Base-by-base conservation (phyloP, 1,139 yeast genomes). In the Sugiyamaella neomexicana region DNA sequence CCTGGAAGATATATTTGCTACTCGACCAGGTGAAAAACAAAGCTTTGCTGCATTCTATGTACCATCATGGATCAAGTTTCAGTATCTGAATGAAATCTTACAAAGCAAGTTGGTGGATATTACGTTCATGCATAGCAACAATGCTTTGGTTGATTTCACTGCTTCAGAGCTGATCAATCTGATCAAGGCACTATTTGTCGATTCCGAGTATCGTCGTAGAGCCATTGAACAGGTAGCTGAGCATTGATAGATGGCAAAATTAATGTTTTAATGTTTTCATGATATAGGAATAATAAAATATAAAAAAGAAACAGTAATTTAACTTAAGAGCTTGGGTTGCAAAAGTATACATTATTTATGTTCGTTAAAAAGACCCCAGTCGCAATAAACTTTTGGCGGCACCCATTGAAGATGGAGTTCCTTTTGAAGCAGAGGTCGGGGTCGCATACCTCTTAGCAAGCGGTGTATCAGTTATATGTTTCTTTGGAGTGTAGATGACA, bases 111-210 rank as follows among this genome's bases (percentile, higher is more conserved):
- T 90, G 67, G 82, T 78, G 36, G 86, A 83, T 43, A 89, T 90
- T 48, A 78, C 85, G 77, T 86, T 81, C 31, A 68, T 81, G 64
- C 86, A 85, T 63, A 85, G 85, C 64, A 82, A 82, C 58, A 95
- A 91, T 13, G 86, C 83, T 53, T 81, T 89, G 57, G 87, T 78
- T 58, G 90, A 89, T 62, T 79, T 88, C 56, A 73, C 80, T 7
- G 82, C 95, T 0, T 73, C 76, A 1, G 97, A 90, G 68, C 72
- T 91, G 54, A 75, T 83, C 2, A 67, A 72, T 8, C 72, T 90
- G 64, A 75, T 91, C n/a, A 65, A 71, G 43, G 73, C 83, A 42
- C 72, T 89, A 50, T 90, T 90, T 69, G 82, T 87, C 4, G 87
- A 87, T 51, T 85, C 95, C 57, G 85, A 82, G 6, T 68, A 81